Conservation (phyloP, 169 alveolate genomes). For the Amoebophrya sp. region DNA sequence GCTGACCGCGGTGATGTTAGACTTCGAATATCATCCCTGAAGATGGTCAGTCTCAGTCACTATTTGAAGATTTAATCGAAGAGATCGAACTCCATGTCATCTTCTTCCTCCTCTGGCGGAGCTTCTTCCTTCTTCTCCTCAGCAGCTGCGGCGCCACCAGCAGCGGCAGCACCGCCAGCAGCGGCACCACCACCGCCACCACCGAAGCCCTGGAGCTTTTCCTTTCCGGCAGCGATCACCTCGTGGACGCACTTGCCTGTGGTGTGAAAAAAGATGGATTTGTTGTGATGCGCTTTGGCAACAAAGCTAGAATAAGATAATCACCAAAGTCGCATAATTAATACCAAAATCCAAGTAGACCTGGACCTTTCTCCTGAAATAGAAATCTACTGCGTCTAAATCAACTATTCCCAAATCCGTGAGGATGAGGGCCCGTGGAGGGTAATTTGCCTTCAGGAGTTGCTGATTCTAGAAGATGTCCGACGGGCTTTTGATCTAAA, state of each 20-base stretch:
- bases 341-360: too few relatives aligned
- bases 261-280: too few relatives aligned
- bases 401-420: background rate
- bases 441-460: background rate
- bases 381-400: background rate
- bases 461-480: background rate
- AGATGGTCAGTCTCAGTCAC: too few relatives aligned
- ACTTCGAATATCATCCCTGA: too few relatives aligned
- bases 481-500: background rate
- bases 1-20: too few relatives aligned
- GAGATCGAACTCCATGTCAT: conserved; percentile 15
- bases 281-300: too few relatives aligned
- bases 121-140: conserved; percentile 6
- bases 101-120: background rate
- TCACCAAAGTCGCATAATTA: too few relatives aligned
- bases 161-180: background rate
- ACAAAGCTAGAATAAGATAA: too few relatives aligned
- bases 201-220: conserved; percentile 21
- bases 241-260: conserved; percentile 15
- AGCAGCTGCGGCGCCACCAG: background rate
- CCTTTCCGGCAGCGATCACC: background rate
- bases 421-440: background rate
- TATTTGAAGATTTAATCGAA: background rate
- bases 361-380: too few relatives aligned
- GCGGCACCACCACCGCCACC: background rate